Percentiles rank a stretch among this genome's conserved stretches.
These are phyloP conservation scores for Balansia obtecta DNA, from an alignment of 2,329 filamentous ascomycete genomes.

Conservation along the genomic window DNA sequence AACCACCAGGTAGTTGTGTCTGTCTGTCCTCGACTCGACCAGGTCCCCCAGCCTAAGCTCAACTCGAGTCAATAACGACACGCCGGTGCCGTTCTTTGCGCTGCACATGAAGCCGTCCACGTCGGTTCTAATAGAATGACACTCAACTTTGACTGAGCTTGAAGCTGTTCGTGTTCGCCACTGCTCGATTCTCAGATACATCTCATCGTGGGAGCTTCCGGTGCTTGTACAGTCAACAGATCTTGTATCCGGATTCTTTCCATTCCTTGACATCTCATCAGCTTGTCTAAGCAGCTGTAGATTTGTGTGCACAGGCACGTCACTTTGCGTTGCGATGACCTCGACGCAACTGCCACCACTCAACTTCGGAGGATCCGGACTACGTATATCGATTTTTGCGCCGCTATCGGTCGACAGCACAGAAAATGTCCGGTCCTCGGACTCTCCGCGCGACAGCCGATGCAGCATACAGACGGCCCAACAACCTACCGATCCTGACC, in stretches of 20 bases:
- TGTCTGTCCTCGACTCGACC: not conserved
- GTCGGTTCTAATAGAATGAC: not conserved
- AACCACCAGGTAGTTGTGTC: no score
- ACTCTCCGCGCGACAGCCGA: not conserved
- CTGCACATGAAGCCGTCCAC: no score
- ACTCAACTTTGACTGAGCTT: not conserved
- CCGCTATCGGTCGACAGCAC: slow-evolving; percentile 10
- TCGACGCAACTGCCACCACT: slow-evolving; percentile 18
- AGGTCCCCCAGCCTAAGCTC: not conserved
- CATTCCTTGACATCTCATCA: no score
- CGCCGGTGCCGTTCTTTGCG: not conserved
- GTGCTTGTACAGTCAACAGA: not conserved
- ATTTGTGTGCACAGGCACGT: not conserved
- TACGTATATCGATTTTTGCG: slow-evolving; percentile 19
- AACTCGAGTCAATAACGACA: not conserved
- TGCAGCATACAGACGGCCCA: not conserved
- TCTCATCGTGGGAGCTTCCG: not conserved
- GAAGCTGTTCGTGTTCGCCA: not conserved
- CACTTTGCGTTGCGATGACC: slow-evolving; percentile 12
- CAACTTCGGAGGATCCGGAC: slow-evolving; percentile 15
- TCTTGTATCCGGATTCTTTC: no score
- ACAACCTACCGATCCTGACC: not conserved
- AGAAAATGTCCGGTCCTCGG: not conserved
- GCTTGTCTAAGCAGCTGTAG: not conserved
- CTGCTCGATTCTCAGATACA: not conserved